Conservation (phyloP, 306 rosid species). For the Sesbania bispinosa region DNA sequence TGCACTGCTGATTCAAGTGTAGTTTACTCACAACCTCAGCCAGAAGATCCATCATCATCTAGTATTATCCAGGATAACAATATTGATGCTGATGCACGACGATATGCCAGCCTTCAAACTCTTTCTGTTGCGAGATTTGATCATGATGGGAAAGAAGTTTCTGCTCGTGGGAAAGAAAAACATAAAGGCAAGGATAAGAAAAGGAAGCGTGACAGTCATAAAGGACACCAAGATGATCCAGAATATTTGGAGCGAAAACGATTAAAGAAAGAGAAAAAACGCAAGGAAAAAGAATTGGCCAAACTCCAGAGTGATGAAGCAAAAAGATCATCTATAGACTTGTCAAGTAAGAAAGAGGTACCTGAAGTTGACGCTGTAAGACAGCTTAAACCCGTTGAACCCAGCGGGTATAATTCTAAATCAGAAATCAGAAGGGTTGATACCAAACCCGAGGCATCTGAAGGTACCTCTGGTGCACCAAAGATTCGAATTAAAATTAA, state of each 20-base stretch:
- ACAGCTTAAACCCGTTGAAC: constrained; percentile 46
- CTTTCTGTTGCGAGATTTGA: constrained; percentile 56
- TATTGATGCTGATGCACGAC: constrained; percentile 66
- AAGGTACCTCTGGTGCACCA: constrained; percentile 61
- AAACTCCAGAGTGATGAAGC: constrained; percentile 46
- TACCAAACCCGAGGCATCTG: constrained; percentile 47
- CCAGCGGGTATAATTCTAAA: constrained; percentile 45
- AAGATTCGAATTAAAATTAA: constrained; percentile 79
- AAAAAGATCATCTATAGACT: constrained; percentile 32
- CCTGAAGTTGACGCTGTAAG: constrained; percentile 31
- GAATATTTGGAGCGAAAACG: constrained; percentile 80
- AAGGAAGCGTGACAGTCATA: constrained; percentile 42
- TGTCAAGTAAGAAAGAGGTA: constrained; percentile 47
- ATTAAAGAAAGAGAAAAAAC: constrained; percentile 77
- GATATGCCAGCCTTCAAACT: constrained; percentile 76
- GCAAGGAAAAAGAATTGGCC: constrained; percentile 66
- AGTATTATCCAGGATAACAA: constrained; percentile 76
- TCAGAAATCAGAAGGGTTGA: constrained; percentile 29
- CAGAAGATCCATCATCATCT: constrained; percentile 63
- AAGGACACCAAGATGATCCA: constrained; percentile 59
- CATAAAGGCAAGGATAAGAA: constrained; percentile 74
- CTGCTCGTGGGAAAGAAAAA: constrained; percentile 50
- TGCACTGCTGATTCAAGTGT: constrained; percentile 86
- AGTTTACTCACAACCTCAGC: constrained; percentile 49
- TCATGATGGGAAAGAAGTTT: constrained; percentile 41